Base-by-base conservation (phyloP, 2,329 filamentous ascomycete species). In the Beauveria varroae region DNA sequence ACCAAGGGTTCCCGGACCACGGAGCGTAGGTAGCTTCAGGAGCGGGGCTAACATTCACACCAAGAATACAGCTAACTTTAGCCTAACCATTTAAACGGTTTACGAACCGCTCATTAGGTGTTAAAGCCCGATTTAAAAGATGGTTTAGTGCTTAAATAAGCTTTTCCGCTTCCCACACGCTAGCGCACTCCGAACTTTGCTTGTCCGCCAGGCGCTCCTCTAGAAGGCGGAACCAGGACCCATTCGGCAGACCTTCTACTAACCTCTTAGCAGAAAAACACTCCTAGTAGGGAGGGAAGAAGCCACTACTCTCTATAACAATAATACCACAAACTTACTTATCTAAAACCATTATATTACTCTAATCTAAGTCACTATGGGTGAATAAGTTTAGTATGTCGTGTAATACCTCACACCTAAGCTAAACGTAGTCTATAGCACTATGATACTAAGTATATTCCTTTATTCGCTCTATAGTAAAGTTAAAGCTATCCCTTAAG, bases 311-410 rank as follows among this genome's bases (percentile, higher is more conserved):
- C 51, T 43, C 37, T 56, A 61, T 43, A 16, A 56, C 59, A 34
- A 61, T 56, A 8, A 61, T 56, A 18, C 52, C 59, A 7, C 30
- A 61, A 14, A 61, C 59, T 34, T 50, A 22, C 44, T 43, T 56
- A 34, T 34, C 52, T 4, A n/a, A 18, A 3, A 56, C 52, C 43
- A 61, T 61, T 26, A 61, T 56, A n/a, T 61, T 61, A 7, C 59
- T 61, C 52, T 44, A 56, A 34, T 61, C 59, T 44, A 61, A 43
- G 34, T 61, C 59, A 20, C 51, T 52, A 24, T 61, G 52, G n/a
- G 59, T 56, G 14, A 61, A 56, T 3, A 61, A 52, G 22, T 61
- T 61, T 2, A 24, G 59, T 44, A 14, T 16, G n/a, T 44, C 22
- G 18, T 12, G 30, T 22, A 61, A 43, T 34, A 50, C 37, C 20